phyloP scores from a whole-genome alignment of 176 grass and related monocot species.

The Avena eriantha region DNA sequence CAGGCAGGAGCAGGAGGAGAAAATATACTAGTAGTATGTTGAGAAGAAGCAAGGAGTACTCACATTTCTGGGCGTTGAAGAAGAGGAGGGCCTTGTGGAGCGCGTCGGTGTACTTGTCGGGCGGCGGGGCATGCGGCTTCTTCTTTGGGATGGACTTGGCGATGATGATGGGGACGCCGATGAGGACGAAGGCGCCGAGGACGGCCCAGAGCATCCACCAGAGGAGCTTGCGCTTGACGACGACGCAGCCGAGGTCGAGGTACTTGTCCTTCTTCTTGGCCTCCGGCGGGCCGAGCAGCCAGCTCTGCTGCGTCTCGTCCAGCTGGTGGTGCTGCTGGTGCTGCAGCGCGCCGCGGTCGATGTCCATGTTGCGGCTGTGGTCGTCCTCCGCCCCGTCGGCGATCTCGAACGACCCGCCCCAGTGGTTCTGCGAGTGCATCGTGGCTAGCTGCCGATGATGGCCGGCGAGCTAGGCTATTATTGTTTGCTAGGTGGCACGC shows the following conservation, averaged over 20 bases:
- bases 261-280: slow-evolving; percentile 97
- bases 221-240: slow-evolving; percentile 79
- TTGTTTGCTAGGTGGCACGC: not conserved
- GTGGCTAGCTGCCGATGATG: not conserved
- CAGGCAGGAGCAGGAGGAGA: not conserved
- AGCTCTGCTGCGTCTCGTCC: slow-evolving; percentile 98
- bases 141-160: slow-evolving; percentile 90
- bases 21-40: not conserved
- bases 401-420: slow-evolving; percentile 95
- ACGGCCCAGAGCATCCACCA: slow-evolving; percentile 71
- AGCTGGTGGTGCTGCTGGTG: slow-evolving; percentile 55
- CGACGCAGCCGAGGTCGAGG: slow-evolving; percentile 85
- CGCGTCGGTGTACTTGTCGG: slow-evolving; percentile 71
- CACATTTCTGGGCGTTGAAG: slow-evolving; percentile 99
- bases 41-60: not conserved
- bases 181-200: slow-evolving; percentile 72
- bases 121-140: slow-evolving; percentile 56
- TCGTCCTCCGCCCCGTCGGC: slow-evolving; percentile 69
- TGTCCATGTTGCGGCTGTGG: slow-evolving; percentile 86
- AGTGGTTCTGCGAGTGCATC: slow-evolving; percentile 79
- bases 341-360: slow-evolving; percentile 73
- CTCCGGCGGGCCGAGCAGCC: slow-evolving; percentile 80
- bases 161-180: slow-evolving; percentile 86
- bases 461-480: not conserved
- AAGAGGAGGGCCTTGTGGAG: slow-evolving; percentile 96